Conservation (phyloP, 176 grass and related monocot genomes). For the Cocos nucifera region DNA sequence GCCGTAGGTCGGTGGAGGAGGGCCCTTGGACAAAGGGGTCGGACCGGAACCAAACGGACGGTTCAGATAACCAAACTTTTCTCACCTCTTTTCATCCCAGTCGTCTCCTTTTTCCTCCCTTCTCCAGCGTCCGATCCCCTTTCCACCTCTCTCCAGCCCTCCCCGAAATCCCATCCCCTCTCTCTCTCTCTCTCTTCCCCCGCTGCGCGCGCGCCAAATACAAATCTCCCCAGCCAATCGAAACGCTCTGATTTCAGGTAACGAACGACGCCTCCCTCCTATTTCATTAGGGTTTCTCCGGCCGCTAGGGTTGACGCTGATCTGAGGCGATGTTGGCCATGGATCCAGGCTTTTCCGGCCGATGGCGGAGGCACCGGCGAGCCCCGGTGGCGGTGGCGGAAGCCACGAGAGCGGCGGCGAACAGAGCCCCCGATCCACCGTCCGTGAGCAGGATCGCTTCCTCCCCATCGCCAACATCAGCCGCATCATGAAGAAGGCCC, state of each 20-base stretch:
- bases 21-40: too few relatives aligned
- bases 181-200: background rate
- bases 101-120: slow-evolving; percentile 43
- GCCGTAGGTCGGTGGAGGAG: too few relatives aligned
- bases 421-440: slow-evolving; percentile 40
- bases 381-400: slow-evolving; percentile 35
- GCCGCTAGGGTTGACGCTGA: slow-evolving; percentile 29
- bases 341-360: slow-evolving; percentile 1
- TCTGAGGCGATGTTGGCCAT: background rate
- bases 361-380: slow-evolving; percentile 45
- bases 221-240: too few relatives aligned
- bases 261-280: too few relatives aligned
- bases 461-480: slow-evolving; percentile 99
- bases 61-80: slow-evolving; percentile 29
- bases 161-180: slow-evolving; percentile 12
- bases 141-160: slow-evolving; percentile 33
- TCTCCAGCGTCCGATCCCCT: slow-evolving; percentile 76
- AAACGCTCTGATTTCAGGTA: too few relatives aligned
- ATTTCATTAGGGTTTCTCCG: slow-evolving; percentile 12
- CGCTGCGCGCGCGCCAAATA: slow-evolving; percentile 16
- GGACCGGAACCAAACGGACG: slow-evolving; percentile 22
- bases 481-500: slow-evolving; percentile 99
- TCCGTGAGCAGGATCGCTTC: slow-evolving; percentile 90
- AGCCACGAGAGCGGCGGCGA: slow-evolving; percentile 36
- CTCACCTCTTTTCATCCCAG: slow-evolving; percentile 21